Evolutionary conservation across 495 filamentous ascomycete species (phyloP).

Genomic region (Endocarpon pusillum): DNA sequence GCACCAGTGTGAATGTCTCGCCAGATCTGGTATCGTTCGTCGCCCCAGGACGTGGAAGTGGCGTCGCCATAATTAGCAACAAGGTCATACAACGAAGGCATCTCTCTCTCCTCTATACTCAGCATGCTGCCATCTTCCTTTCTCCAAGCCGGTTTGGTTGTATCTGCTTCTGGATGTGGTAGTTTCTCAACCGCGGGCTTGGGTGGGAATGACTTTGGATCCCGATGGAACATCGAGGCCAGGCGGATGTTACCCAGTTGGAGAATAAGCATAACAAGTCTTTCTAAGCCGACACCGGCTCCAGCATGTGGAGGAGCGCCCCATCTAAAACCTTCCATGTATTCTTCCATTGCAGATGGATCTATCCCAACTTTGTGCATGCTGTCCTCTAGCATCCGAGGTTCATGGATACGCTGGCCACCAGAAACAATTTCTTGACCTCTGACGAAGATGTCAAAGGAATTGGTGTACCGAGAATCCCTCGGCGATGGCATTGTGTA

Average conservation of each 20-base stretch:
- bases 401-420: slow-evolving; percentile 80
- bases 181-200: slow-evolving; percentile 34
- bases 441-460: slow-evolving; percentile 88
- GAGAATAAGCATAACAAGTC: slow-evolving; percentile 67
- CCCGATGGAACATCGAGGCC: slow-evolving; percentile 67
- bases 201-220: slow-evolving; percentile 62
- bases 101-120: slow-evolving; percentile 10
- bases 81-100: slow-evolving; percentile 35
- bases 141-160: slow-evolving; percentile 44
- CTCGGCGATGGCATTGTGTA: slow-evolving; percentile 83
- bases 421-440: slow-evolving; percentile 87
- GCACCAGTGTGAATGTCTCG: slow-evolving; percentile 60
- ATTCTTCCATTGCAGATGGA: slow-evolving; percentile 65
- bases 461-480: slow-evolving; percentile 61
- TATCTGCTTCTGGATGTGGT: slow-evolving; percentile 66
- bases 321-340: slow-evolving; percentile 74
- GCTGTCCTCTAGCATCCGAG: slow-evolving; percentile 52
- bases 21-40: slow-evolving; percentile 69
- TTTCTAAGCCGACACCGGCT: slow-evolving; percentile 79
- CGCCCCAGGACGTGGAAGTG: slow-evolving; percentile 73
- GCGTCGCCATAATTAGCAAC: slow-evolving; percentile 83
- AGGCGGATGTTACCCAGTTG: slow-evolving; percentile 78
- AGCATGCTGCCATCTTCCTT: slow-evolving; percentile 1
- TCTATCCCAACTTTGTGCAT: slow-evolving; percentile 64
- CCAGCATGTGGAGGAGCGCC: slow-evolving; percentile 82